Conservation (phyloP, 1,284 basidiomycete genomes). For the Ganoderma leucocontextum region DNA sequence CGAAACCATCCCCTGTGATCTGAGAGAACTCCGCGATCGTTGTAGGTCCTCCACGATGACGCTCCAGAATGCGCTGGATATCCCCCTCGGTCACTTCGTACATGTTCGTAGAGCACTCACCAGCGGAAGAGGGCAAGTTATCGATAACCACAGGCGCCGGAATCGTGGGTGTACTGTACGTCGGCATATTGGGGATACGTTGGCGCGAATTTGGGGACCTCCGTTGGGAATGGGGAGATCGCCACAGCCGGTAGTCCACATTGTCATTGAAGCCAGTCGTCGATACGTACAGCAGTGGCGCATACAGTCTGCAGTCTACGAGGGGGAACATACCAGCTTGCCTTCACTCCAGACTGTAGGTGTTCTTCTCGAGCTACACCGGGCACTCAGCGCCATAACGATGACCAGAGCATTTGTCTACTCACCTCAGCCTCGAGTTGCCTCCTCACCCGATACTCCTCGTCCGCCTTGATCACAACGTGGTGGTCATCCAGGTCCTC, state of each 20-base stretch:
- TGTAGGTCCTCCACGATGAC: not conserved
- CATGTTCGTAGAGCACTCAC: slow-evolving; percentile 1
- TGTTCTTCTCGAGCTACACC: slow-evolving; percentile 48
- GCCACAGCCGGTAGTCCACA: too few species aligned
- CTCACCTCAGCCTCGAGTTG: slow-evolving; percentile 83
- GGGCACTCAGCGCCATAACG: not conserved
- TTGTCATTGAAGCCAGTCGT: not conserved
- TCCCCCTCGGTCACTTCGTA: slow-evolving; percentile 7
- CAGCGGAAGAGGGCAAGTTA: not conserved
- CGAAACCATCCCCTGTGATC: not conserved
- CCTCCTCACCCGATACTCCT: slow-evolving; percentile 75
- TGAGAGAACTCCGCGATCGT: not conserved
- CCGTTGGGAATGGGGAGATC: not conserved
- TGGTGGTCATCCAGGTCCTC: slow-evolving; percentile 82
- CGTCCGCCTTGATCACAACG: slow-evolving; percentile 83
- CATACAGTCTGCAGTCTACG: not conserved
- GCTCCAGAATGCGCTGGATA: not conserved
- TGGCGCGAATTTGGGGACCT: not conserved
- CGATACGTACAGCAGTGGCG: slow-evolving; percentile 11
- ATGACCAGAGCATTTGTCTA: not conserved
- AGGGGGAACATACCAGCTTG: not conserved
- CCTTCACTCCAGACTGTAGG: slow-evolving; percentile 48
- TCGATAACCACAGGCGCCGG: slow-evolving; percentile 2
- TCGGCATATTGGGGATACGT: not conserved
- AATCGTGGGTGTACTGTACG: too few species aligned